Evolutionary conservation across 495 filamentous ascomycete species (phyloP), one percentile per base, ranked within the genome.

Genomic region (Penicillium egyptiacum): DNA sequence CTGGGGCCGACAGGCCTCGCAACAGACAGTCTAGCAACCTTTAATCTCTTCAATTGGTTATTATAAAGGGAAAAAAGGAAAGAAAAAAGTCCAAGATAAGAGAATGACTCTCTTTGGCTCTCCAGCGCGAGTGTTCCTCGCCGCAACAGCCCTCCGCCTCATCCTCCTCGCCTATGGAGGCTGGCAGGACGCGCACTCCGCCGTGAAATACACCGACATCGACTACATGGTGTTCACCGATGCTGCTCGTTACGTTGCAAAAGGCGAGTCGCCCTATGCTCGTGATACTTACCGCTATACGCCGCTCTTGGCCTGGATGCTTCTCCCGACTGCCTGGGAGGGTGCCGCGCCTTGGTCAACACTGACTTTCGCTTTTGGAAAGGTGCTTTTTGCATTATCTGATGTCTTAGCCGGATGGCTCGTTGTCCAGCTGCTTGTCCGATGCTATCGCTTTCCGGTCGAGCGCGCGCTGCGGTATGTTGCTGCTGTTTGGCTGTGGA

Each of bases 181-280:
- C 54, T 88, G 87, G 76, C 94, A 98, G 80, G 94, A 98, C 70
- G 85, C 89, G 56, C 80, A 90, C 74, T 94, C 91, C 10, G 81
- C 91, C 3, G 73, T 98, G 63, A 96, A 96, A 73, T 98, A 97
- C 80, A 98, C 95, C 51, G 94, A 98, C 73, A 96, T 98, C 67
- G 94, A 98, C 81, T 98, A 98, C 78, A 86, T 89, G 63, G 94
- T 98, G 58, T 98, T 98, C 79, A 98, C 95, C n/a, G 92, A 96
- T 69, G 94, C 94, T 10, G 83, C 95, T 8, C 89, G 88, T 57
- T 92, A 87, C 68, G 80, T 90, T 41, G 73, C 80, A 0, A 76
- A 70, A 25, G 78, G 88, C 2, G 69, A 63, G 3, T 89, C 89
- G 2, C 94, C 94, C 0, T 98, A 98, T 70, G 75, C 79, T 22